These are phyloP conservation scores for Solanum chiquidenum DNA, from an alignment of 257 asterid genomes.

Conservation along the genomic window DNA sequence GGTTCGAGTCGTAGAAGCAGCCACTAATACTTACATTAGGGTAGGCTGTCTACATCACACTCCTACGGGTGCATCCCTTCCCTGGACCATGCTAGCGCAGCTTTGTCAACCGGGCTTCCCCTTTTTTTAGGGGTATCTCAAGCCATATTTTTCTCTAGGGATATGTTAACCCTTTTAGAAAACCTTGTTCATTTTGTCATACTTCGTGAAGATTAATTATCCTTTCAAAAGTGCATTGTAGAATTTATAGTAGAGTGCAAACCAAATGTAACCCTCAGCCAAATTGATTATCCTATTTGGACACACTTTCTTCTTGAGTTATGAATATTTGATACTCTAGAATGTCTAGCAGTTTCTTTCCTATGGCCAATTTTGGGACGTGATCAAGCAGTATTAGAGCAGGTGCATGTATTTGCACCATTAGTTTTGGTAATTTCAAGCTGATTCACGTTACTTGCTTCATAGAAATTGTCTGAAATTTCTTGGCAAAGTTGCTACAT, in stretches of 20 bases:
- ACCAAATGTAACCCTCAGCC: background rate
- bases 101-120: background rate
- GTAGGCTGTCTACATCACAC: background rate
- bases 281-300: background rate
- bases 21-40: background rate
- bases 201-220: background rate
- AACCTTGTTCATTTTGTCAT: background rate
- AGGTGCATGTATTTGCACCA: background rate
- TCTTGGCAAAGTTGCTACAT: background rate
- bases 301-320: background rate
- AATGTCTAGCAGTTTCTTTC: background rate
- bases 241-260: background rate
- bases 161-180: background rate
- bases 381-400: background rate
- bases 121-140: background rate
- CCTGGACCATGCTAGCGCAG: background rate
- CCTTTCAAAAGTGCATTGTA: background rate
- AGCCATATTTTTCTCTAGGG: background rate
- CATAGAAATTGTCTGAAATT: background rate
- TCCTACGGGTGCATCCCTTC: background rate
- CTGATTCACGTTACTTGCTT: background rate
- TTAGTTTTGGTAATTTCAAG: background rate
- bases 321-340: background rate
- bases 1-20: background rate
- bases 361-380: background rate